Conservation (phyloP, 805 yeast species). For the Nakazawaea anatomiae region DNA sequence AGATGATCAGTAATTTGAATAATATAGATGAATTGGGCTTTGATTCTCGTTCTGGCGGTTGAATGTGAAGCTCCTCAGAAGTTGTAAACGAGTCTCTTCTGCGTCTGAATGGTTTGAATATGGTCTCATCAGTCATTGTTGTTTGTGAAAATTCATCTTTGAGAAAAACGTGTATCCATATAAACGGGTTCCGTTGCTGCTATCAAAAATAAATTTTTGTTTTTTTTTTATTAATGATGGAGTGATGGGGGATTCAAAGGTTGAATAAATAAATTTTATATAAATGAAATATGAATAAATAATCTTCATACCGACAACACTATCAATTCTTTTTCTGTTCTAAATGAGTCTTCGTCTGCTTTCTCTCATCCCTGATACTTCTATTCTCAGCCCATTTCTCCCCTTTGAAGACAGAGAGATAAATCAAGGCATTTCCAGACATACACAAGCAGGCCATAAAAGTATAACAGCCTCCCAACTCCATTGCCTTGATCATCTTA, state of each 20-base stretch:
- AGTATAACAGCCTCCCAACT: constrained; percentile 49
- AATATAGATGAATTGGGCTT: not conserved
- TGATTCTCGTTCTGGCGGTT: not conserved
- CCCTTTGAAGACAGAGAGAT: constrained; percentile 6
- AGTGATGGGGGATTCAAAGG: no score
- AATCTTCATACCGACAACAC: not conserved
- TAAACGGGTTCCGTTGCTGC: no score
- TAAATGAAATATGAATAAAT: not conserved
- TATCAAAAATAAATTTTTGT: no score
- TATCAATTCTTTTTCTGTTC: not conserved
- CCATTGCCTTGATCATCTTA: constrained; percentile 45
- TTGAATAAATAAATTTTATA: no score
- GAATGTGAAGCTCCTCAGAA: not conserved
- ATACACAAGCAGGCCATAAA: constrained; percentile 21
- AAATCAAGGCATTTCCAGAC: constrained; percentile 12
- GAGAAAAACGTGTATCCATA: no score
- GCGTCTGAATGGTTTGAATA: not conserved
- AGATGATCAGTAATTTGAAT: not conserved
- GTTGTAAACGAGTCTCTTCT: constrained; percentile 2
- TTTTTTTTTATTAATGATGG: no score
- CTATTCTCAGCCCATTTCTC: constrained; percentile 4
- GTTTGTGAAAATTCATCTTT: not conserved
- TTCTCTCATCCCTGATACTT: not conserved
- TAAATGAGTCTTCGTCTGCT: not conserved
- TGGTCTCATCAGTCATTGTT: not conserved